Evolutionary conservation across 164 flowering plant genomes (phyloP).

Genomic region (Taxillus chinensis): DNA sequence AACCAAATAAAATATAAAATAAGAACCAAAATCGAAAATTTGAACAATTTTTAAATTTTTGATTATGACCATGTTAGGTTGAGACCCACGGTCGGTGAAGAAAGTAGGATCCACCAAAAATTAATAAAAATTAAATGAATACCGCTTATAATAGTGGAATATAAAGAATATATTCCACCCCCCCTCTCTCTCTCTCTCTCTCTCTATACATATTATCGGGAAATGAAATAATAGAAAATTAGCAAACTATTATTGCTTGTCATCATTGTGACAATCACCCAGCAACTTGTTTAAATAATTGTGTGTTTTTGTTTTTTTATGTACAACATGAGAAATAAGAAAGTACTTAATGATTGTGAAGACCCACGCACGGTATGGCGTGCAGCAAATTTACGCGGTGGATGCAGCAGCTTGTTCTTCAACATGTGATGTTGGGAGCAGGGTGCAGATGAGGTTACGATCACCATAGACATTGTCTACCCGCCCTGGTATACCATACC

Average conservation of each 20-base stretch:
- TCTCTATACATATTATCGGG: too few species aligned
- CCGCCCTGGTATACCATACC: slow-evolving; percentile 48
- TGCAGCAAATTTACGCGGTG: slow-evolving; percentile 35
- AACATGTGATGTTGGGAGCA: slow-evolving; percentile 57
- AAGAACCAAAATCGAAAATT: too few species aligned
- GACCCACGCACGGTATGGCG: not conserved
- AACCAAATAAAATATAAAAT: too few species aligned
- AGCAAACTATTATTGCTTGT: slow-evolving; percentile 11
- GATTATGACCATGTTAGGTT: too few species aligned
- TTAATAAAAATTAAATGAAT: too few species aligned
- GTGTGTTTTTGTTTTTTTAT: slow-evolving; percentile 5
- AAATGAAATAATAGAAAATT: not conserved
- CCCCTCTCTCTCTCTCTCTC: too few species aligned
- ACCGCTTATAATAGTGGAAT: too few species aligned
- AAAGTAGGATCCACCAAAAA: too few species aligned
- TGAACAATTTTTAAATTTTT: too few species aligned
- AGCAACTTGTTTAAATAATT: too few species aligned
- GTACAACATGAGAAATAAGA: slow-evolving; percentile 12
- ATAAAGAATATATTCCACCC: too few species aligned
- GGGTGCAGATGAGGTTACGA: slow-evolving; percentile 90
- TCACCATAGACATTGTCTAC: slow-evolving; percentile 98
- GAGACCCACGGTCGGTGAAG: too few species aligned
- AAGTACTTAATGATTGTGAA: not conserved
- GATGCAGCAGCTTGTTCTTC: slow-evolving; percentile 82
- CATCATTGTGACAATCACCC: slow-evolving; percentile 12